Conservation (phyloP, 2,329 filamentous ascomycete species). For the Zymoseptoria passerinii region DNA sequence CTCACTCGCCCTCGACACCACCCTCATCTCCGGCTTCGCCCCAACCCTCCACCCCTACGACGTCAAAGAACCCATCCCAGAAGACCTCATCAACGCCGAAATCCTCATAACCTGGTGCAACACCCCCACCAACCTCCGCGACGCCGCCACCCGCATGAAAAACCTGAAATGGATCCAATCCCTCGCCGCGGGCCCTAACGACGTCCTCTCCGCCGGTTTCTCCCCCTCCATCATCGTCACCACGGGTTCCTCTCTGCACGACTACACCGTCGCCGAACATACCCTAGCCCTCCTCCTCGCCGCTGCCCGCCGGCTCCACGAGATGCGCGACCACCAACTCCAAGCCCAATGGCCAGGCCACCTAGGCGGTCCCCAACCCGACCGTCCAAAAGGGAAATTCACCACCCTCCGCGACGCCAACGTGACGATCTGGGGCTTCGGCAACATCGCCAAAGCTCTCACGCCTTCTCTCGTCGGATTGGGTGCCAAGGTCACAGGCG, state of each 20-base stretch:
- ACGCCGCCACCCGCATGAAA: slow-evolving; percentile 48
- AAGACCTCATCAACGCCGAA: slow-evolving; percentile 51
- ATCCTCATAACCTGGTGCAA: slow-evolving; percentile 57
- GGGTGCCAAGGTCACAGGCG: slow-evolving; percentile 51
- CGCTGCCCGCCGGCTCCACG: slow-evolving; percentile 50
- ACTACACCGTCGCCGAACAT: slow-evolving; percentile 58
- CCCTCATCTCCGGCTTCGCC: slow-evolving; percentile 51
- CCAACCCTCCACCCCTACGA: slow-evolving; percentile 53
- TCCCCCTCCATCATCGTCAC: slow-evolving; percentile 43
- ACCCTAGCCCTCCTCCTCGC: slow-evolving; percentile 50
- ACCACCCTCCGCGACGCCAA: slow-evolving; percentile 52
- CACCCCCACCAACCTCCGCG: slow-evolving; percentile 48
- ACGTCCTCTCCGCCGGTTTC: slow-evolving; percentile 55
- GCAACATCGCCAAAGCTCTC: slow-evolving; percentile 57
- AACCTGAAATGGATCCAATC: slow-evolving; percentile 59
- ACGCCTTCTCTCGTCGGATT: slow-evolving; percentile 47
- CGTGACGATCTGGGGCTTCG: slow-evolving; percentile 56
- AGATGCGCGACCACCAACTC: slow-evolving; percentile 55
- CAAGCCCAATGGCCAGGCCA: slow-evolving; percentile 52
- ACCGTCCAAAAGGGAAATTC: slow-evolving; percentile 49
- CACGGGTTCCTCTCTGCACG: slow-evolving; percentile 56
- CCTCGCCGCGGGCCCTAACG: slow-evolving; percentile 58
- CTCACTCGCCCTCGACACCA: slow-evolving; percentile 49
- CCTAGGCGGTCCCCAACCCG: slow-evolving; percentile 53
- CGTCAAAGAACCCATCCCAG: slow-evolving; percentile 48